phyloP scores from a whole-genome alignment of 148 eudicot species.

The Amaranthus palmeri region DNA sequence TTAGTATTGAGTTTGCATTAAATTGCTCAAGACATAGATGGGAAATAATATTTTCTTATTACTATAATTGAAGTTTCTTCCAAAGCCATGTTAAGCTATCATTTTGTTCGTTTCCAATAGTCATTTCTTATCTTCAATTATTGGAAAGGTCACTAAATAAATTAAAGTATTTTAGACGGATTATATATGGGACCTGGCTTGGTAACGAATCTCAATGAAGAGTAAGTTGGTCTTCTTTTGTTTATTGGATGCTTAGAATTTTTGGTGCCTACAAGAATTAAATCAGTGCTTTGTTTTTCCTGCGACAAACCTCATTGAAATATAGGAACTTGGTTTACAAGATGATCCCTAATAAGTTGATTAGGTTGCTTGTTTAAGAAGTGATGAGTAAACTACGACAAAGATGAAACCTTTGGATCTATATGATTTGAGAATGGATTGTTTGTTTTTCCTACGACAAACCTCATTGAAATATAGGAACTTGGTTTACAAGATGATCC shows the following conservation, averaged over 20 bases:
- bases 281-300: not conserved
- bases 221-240: not conserved
- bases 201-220: not conserved
- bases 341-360: not conserved
- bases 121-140: not conserved
- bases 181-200: not conserved
- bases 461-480: not conserved
- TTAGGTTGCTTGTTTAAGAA: not conserved
- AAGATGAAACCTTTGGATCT: not conserved
- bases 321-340: not conserved
- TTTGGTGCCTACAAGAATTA: not conserved
- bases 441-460: not conserved
- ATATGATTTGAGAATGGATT: not conserved
- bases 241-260: not conserved
- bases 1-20: conserved; percentile 4
- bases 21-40: not conserved
- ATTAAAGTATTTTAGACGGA: not conserved
- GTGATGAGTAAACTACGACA: not conserved
- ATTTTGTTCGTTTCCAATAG: too few species aligned
- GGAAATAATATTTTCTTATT: not conserved
- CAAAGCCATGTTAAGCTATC: not conserved
- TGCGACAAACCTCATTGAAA: not conserved
- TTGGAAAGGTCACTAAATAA: not conserved
- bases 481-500: not conserved
- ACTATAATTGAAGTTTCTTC: not conserved